Conservation (phyloP, 352 stramenopile genomes). For the Phytophthora europaea region DNA sequence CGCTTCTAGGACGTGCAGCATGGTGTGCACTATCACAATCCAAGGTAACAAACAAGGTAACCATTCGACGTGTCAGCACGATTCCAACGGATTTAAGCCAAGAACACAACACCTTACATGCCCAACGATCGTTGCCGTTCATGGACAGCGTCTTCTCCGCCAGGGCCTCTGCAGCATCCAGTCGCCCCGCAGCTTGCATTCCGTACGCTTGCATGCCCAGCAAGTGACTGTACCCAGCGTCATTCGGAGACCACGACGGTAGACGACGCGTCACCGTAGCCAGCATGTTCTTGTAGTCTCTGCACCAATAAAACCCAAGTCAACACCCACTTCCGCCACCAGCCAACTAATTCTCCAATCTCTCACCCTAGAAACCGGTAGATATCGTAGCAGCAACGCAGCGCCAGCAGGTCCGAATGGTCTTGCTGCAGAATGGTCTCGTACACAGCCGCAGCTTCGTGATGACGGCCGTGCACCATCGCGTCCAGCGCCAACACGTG, state of each 20-base stretch:
- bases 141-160: conserved; percentile 87
- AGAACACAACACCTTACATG: conserved; percentile 59
- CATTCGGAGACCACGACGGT: conserved; percentile 81
- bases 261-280: conserved; percentile 75
- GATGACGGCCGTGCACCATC: conserved; percentile 72
- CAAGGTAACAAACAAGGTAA: background rate
- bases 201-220: conserved; percentile 87
- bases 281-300: conserved; percentile 84
- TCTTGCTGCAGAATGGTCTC: conserved; percentile 84
- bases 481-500: conserved; percentile 80
- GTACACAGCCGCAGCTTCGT: conserved; percentile 78
- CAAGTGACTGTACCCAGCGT: conserved; percentile 81
- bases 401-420: conserved; percentile 72
- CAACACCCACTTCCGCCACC: conserved; percentile 1
- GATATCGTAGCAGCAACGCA: conserved; percentile 84
- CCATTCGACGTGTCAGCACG: conserved; percentile 4
- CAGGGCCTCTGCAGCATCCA: conserved; percentile 75
- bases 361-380: conserved; percentile 81
- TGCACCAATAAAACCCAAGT: conserved; percentile 30
- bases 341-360: background rate
- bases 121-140: conserved; percentile 88
- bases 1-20: conserved; percentile 80
- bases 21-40: conserved; percentile 71
- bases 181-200: conserved; percentile 68
- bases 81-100: background rate